Evolutionary conservation across 2,329 filamentous ascomycete species (phyloP).

Genomic region (Talaromyces albobiverticillius): DNA sequence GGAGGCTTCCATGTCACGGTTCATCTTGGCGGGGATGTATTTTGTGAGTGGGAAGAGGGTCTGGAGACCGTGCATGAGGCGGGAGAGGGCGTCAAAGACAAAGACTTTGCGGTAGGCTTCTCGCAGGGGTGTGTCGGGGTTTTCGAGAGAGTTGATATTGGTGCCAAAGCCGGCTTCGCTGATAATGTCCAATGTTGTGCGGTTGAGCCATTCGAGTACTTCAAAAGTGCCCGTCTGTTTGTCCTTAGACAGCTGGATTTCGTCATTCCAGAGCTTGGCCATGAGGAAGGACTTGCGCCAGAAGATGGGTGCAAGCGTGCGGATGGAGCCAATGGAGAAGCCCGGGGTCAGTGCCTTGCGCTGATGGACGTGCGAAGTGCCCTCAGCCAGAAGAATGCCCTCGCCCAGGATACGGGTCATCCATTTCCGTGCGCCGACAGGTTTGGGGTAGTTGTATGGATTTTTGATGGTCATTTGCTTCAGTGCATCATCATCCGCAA

Average conservation of each 20-base stretch:
- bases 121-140: conserved; percentile 36
- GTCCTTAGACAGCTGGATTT: conserved; percentile 27
- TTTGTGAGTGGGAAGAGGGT: conserved; percentile 41
- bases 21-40: conserved; percentile 39
- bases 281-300: conserved; percentile 42
- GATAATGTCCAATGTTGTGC: conserved; percentile 46
- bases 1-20: conserved; percentile 34
- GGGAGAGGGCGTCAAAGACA: conserved; percentile 37
- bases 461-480: conserved; percentile 46
- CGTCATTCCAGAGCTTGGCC: conserved; percentile 42
- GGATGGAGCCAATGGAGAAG: conserved; percentile 40
- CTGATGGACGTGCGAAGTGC: conserved; percentile 41
- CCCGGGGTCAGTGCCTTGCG: conserved; percentile 39
- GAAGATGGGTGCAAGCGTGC: conserved; percentile 37
- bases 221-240: conserved; percentile 34
- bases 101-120: conserved; percentile 45
- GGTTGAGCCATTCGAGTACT: conserved; percentile 43
- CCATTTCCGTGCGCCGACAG: conserved; percentile 37
- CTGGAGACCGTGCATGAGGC: conserved; percentile 41
- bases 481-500: conserved; percentile 45
- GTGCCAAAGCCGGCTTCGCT: conserved; percentile 42
- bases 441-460: conserved; percentile 41
- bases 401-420: conserved; percentile 46
- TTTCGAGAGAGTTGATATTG: conserved; percentile 39
- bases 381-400: conserved; percentile 44